These are phyloP conservation scores for Penicillium verrucosum DNA, from an alignment of 2,329 filamentous ascomycete genomes.

Conservation along the genomic window DNA sequence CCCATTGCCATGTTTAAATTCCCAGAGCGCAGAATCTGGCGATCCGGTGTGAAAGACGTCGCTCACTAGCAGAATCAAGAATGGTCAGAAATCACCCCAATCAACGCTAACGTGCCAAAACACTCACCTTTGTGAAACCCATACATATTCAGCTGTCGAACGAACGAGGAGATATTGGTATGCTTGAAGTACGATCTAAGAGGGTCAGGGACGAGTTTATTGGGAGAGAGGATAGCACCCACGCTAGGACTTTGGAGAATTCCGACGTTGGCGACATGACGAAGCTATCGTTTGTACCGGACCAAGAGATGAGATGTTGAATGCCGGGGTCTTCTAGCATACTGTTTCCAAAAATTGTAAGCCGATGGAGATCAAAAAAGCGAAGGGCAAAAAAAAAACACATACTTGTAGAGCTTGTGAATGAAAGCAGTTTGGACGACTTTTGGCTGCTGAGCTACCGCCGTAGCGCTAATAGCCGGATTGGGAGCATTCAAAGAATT, in stretches of 20 bases:
- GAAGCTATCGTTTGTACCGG: constrained; percentile 88
- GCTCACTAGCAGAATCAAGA: constrained; percentile 63
- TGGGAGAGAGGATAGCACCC: constrained; percentile 44
- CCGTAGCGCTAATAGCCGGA: constrained; percentile 45
- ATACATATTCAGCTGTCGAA: constrained; percentile 98
- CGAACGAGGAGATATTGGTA: constrained; percentile 98
- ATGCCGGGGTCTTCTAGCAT: constrained; percentile 96
- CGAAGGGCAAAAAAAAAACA: neutral
- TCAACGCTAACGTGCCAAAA: neutral
- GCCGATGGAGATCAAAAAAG: constrained; percentile 4
- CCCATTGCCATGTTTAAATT: constrained; percentile 96
- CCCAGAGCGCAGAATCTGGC: constrained; percentile 91
- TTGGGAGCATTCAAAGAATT: constrained; percentile 28
- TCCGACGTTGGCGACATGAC: constrained; percentile 97
- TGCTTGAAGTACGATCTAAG: constrained; percentile 92
- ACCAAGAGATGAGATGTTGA: constrained; percentile 96
- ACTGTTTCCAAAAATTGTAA: constrained; percentile 49
- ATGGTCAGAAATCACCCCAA: constrained; percentile 7
- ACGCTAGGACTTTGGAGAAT: constrained; percentile 98
- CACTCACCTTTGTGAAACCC: constrained; percentile 92
- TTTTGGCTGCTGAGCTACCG: constrained; percentile 81
- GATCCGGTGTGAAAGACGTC: constrained; percentile 96
- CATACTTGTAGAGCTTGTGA: constrained; percentile 97
- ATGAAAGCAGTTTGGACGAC: constrained; percentile 98
- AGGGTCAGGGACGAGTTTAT: constrained; percentile 23